Evolutionary conservation across 140 eudicot genomes (phyloP).

Genomic region (Stevia rebaudiana): DNA sequence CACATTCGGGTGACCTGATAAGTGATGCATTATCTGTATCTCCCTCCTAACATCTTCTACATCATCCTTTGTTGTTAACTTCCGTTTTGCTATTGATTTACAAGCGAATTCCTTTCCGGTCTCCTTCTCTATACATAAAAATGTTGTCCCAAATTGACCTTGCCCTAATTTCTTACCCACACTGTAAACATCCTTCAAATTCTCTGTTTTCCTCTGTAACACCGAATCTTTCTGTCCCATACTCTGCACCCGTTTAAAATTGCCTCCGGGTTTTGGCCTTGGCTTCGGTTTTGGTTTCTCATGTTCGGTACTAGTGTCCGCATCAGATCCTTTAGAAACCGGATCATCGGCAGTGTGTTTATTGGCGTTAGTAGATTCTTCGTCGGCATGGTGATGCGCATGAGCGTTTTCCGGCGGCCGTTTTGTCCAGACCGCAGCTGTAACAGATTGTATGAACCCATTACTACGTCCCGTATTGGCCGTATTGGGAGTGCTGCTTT

Average conservation of each 20-base stretch:
- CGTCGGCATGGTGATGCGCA: conserved; percentile 30
- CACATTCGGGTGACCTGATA: conserved; percentile 73
- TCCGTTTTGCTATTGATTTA: conserved; percentile 77
- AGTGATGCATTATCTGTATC: conserved; percentile 92
- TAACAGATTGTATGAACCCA: conserved; percentile 72
- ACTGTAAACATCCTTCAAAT: conserved; percentile 58
- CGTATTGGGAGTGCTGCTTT: conserved; percentile 40
- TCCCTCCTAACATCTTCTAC: conserved; percentile 97
- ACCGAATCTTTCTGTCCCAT: conserved; percentile 68
- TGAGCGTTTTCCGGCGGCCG: conserved; percentile 41
- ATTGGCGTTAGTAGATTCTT: conserved; percentile 18
- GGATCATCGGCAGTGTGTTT: conserved; percentile 6
- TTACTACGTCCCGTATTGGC: too few relatives aligned
- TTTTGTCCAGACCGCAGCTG: conserved; percentile 63
- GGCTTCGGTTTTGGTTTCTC: too few relatives aligned
- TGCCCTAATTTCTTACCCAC: conserved; percentile 82
- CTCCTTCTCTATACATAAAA: conserved; percentile 51
- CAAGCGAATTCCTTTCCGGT: conserved; percentile 70
- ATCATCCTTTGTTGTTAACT: conserved; percentile 65
- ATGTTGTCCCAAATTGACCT: conserved; percentile 88
- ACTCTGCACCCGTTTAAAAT: conserved; percentile 43
- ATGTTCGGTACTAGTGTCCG: conserved; percentile 5
- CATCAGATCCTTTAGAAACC: conserved; percentile 21
- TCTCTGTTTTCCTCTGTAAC: conserved; percentile 59
- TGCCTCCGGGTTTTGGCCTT: conserved; percentile 19